Evolutionary conservation across 345 rosid species (phyloP).

Genomic region (Rhizophora apiculata): DNA sequence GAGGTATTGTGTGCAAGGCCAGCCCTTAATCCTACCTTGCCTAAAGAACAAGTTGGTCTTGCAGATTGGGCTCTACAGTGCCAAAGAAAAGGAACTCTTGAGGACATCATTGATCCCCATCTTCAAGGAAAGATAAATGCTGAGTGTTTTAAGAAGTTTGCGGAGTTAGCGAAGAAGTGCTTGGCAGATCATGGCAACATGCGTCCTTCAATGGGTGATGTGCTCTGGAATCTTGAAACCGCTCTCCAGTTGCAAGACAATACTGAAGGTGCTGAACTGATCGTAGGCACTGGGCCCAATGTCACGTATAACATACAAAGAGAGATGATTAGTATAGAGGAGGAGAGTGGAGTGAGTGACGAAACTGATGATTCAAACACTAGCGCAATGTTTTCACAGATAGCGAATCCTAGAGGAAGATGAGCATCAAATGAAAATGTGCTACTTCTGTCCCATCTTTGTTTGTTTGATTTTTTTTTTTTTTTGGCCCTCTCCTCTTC

Average conservation of each 20-base stretch:
- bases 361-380: conserved; percentile 15
- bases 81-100: conserved; percentile 21
- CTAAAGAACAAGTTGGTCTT: conserved; percentile 30
- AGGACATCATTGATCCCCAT: conserved; percentile 23
- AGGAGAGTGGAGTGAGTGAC: conserved; percentile 16
- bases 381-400: conserved; percentile 30
- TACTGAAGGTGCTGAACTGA: conserved; percentile 20
- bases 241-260: conserved; percentile 28
- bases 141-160: conserved; percentile 22
- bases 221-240: conserved; percentile 32
- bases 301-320: conserved; percentile 12
- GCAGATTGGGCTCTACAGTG: conserved; percentile 34
- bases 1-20: conserved; percentile 28
- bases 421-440: conserved; percentile 10
- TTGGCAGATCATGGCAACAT: conserved; percentile 20
- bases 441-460: background rate
- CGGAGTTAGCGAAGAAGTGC: conserved; percentile 28
- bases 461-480: background rate
- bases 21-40: conserved; percentile 23
- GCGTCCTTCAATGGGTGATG: conserved; percentile 35
- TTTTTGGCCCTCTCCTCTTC: background rate
- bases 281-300: conserved; percentile 8
- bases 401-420: conserved; percentile 42
- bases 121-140: conserved; percentile 15
- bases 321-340: conserved; percentile 17